Conservation (phyloP, 768 basidiomycete genomes). For the Ephemerocybe angulata region DNA sequence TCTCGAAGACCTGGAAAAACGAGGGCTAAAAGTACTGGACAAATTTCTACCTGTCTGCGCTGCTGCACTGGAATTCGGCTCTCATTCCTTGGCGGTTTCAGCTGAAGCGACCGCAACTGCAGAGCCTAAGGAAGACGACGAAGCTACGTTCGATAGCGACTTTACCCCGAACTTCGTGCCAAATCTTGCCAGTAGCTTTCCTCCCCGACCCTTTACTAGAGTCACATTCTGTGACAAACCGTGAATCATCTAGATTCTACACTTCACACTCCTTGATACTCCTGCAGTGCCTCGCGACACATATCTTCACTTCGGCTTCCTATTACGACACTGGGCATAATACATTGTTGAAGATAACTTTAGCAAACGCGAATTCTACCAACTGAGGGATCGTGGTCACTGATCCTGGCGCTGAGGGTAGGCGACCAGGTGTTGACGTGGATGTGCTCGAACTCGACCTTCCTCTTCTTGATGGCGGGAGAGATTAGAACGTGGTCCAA, state of each 20-base stretch:
- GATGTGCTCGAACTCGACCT: conserved; percentile 50
- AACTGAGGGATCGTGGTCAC: conserved; percentile 62
- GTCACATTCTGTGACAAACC: neutral
- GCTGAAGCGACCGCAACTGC: neutral
- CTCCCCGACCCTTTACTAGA: neutral
- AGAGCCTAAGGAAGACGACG: neutral
- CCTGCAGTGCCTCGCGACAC: neutral
- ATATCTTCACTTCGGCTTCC: neutral
- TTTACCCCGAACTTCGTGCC: neutral
- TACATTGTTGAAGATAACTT: neutral
- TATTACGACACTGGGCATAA: neutral
- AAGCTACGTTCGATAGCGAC: neutral
- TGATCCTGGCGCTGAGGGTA: conserved; percentile 37
- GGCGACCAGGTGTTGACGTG: conserved; percentile 60
- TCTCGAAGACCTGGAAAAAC: conserved; percentile 5
- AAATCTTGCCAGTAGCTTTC: conserved; percentile 1
- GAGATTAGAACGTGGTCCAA: conserved; percentile 60
- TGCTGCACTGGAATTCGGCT: neutral
- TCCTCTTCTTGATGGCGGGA: conserved; percentile 36
- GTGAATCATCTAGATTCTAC: neutral
- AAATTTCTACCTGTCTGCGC: conserved; percentile 3
- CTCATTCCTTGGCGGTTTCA: neutral
- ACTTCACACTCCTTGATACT: neutral
- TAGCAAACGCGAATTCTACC: conserved; percentile 47
- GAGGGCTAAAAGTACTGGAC: neutral